Conservation (phyloP, 2,329 filamentous ascomycete species). For the Trichoderma brevicompactum region DNA sequence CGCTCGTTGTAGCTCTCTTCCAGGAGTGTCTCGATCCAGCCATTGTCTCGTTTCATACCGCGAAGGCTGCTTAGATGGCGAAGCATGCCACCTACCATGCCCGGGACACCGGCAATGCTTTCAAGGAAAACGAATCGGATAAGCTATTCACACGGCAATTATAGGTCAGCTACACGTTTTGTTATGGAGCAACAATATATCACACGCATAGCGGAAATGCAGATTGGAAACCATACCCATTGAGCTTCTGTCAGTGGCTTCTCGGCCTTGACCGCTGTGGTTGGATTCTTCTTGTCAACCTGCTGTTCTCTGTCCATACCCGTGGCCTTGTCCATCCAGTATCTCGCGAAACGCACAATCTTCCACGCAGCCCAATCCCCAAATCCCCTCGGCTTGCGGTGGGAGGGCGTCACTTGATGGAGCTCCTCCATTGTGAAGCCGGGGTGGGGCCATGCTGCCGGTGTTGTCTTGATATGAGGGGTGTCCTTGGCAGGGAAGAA, state of each 20-base stretch:
- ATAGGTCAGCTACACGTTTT: slow-evolving; percentile 20
- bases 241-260: slow-evolving; percentile 79
- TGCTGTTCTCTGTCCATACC: slow-evolving; percentile 75
- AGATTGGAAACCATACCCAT: slow-evolving; percentile 59
- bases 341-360: slow-evolving; percentile 75
- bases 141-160: slow-evolving; percentile 50
- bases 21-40: slow-evolving; percentile 91
- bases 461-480: slow-evolving; percentile 63
- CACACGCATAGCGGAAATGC: no score
- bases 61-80: slow-evolving; percentile 84
- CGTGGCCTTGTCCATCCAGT: slow-evolving; percentile 79
- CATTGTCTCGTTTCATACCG: slow-evolving; percentile 88
- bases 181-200: not conserved
- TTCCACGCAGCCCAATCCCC: slow-evolving; percentile 81
- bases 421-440: slow-evolving; percentile 82
- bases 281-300: slow-evolving; percentile 60
- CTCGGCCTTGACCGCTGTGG: slow-evolving; percentile 56
- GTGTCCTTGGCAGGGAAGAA: slow-evolving; percentile 68
- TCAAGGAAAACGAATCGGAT: slow-evolving; percentile 91
- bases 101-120: slow-evolving; percentile 90
- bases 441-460: slow-evolving; percentile 71
- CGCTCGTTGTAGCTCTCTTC: slow-evolving; percentile 92
- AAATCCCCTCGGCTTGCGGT: slow-evolving; percentile 71
- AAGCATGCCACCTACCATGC: slow-evolving; percentile 96
- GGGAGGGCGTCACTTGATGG: slow-evolving; percentile 71